Conservation (phyloP, 768 basidiomycete species). For the Sarcodon sp. region DNA sequence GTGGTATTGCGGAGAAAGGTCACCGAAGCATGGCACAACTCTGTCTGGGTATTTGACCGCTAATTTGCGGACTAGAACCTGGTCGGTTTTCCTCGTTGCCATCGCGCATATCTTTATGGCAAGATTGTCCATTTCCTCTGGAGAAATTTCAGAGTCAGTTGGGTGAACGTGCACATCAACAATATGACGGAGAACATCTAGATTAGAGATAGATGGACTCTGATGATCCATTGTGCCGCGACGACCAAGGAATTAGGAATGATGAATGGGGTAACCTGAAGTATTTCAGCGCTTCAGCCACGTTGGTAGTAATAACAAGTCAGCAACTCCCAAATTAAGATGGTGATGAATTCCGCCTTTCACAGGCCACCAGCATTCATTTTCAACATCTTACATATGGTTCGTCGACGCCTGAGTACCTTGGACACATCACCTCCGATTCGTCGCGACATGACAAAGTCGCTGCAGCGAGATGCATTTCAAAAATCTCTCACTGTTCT, state of each 20-base stretch:
- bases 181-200: conserved; percentile 48
- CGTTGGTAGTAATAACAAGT: too few species aligned
- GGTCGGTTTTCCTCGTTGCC: conserved; percentile 58
- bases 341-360: too few species aligned
- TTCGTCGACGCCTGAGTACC: neutral
- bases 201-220: conserved; percentile 11
- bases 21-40: conserved; percentile 85
- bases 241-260: too few species aligned
- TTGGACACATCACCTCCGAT: conserved; percentile 28
- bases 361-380: too few species aligned
- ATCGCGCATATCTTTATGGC: conserved; percentile 73
- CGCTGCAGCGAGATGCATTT: conserved; percentile 55
- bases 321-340: too few species aligned
- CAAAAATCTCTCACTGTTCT: conserved; percentile 52
- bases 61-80: conserved; percentile 54
- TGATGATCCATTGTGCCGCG: too few species aligned
- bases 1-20: conserved; percentile 3
- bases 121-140: conserved; percentile 38
- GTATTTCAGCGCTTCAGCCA: too few species aligned
- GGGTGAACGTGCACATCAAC: conserved; percentile 91
- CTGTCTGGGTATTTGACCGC: conserved; percentile 47
- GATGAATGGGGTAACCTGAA: too few species aligned
- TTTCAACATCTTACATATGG: too few species aligned
- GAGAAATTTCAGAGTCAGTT: conserved; percentile 51
- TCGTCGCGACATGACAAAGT: conserved; percentile 32